phyloP scores from a whole-genome alignment of 2,329 filamentous ascomycete species.

The Ophiosphaerella herpotricha region DNA sequence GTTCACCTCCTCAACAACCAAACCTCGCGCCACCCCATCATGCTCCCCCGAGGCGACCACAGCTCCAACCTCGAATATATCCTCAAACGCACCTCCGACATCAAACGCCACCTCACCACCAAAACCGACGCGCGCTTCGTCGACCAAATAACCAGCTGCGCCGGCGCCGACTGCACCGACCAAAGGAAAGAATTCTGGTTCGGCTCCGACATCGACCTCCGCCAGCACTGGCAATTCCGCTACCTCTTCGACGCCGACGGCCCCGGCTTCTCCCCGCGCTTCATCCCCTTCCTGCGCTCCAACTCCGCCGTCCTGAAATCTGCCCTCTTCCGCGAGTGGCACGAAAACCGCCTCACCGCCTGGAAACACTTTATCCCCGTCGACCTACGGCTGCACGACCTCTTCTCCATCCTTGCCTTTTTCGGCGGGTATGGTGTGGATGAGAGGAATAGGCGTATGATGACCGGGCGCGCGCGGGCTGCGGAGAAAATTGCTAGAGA shows the following conservation, averaged over 20 bases:
- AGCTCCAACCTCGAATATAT: conserved; percentile 59
- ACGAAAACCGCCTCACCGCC: conserved; percentile 71
- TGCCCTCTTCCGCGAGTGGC: conserved; percentile 79
- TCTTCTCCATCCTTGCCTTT: conserved; percentile 76
- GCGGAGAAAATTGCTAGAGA: conserved; percentile 41
- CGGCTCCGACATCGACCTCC: conserved; percentile 55
- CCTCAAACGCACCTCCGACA: conserved; percentile 56
- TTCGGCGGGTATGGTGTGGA: conserved; percentile 54
- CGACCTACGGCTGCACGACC: conserved; percentile 71
- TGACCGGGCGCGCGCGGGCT: conserved; percentile 28
- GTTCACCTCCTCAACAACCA: conserved; percentile 61
- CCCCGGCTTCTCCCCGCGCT: conserved; percentile 66
- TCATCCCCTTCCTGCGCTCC: conserved; percentile 69
- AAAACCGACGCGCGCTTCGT: conserved; percentile 62
- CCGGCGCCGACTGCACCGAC: conserved; percentile 57
- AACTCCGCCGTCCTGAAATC: conserved; percentile 71
- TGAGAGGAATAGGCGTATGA: conserved; percentile 30
- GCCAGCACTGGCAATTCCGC: conserved; percentile 65
- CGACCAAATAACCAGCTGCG: conserved; percentile 61
- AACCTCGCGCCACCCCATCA: conserved; percentile 35
- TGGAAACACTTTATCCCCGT: conserved; percentile 84
- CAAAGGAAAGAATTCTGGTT: conserved; percentile 59
- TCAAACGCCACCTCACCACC: conserved; percentile 59
- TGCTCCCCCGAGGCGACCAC: conserved; percentile 55
- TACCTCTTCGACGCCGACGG: conserved; percentile 76